Evolutionary conservation across 129 eudicot species (phyloP), one percentile per base, ranked within the genome.

Genomic region (Artemisia annua): DNA sequence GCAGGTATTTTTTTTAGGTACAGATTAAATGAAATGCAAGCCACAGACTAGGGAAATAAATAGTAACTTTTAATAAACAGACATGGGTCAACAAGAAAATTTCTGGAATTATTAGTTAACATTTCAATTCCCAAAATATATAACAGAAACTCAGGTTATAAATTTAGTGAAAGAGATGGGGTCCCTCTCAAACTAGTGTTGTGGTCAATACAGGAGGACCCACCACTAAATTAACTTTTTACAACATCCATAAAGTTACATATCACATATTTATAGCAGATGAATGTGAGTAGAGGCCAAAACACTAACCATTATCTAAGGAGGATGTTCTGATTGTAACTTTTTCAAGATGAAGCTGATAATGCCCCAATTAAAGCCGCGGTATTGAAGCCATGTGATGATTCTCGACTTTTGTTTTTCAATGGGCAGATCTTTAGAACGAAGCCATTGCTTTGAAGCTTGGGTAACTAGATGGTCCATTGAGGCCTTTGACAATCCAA

Each of bases 361-460:
- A 75, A 88, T 74, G 62, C 80, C 80, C 96, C 96, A 90, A 66
- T 81, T 69, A 67, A 87, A 90, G 51, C 98, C 98, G 66, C 96
- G 98, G 69, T 94, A 90, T 66, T 80, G 97, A 75, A 94, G 97
- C 98, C 98, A 90, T 70, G 88, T 63, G 43, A 94, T 69, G 19
- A 88, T 78, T 60, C 96, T 85, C 73, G 93, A 82, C 59, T 88
- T 90, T 32, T 85, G 87, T 65, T 71, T 90, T 46, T 94, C 97
- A 54, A 11, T 52, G 11, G 93, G 85, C 12, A 75, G 78, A 63
- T 79, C 75, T 32, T 51, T 78, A 66, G 87, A 69, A 69, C 87
- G 83, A 35, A 78, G 73, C 98, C 98, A 90, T 72, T 86, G 91
- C 81, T 94, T 94, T 39, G 87, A 87, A 78, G 93, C 98, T 80